Evolutionary conservation across 2,329 filamentous ascomycete genomes (phyloP).

Genomic region (Penicillium nordicum): DNA sequence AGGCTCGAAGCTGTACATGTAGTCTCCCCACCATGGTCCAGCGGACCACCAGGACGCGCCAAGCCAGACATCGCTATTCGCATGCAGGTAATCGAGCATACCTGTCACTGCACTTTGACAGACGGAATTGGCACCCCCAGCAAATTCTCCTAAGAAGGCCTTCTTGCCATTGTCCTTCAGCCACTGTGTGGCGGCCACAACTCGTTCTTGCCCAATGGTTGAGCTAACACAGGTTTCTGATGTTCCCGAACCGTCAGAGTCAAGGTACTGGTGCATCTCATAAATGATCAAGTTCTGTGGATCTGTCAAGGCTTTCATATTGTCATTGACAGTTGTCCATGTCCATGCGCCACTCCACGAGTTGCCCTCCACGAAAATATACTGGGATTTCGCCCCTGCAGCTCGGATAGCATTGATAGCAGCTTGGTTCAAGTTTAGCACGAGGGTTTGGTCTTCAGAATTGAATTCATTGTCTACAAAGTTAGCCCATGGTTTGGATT

Average conservation of each 20-base stretch:
- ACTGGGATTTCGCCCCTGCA: slow-evolving; percentile 55
- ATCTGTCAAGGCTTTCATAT: slow-evolving; percentile 50
- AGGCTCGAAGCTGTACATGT: slow-evolving; percentile 36
- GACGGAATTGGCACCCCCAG: slow-evolving; percentile 43
- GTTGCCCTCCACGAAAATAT: slow-evolving; percentile 59
- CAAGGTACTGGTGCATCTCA: slow-evolving; percentile 63
- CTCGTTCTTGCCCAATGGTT: slow-evolving; percentile 53
- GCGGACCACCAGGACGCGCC: slow-evolving; percentile 58
- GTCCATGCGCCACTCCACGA: slow-evolving; percentile 48
- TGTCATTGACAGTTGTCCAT: slow-evolving; percentile 46
- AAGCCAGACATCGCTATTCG: slow-evolving; percentile 57
- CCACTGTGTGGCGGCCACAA: slow-evolving; percentile 46
- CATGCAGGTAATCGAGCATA: slow-evolving; percentile 52
- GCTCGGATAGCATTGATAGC: slow-evolving; percentile 61
- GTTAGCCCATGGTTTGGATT: not conserved
- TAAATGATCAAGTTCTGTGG: slow-evolving; percentile 54
- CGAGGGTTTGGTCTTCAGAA: slow-evolving; percentile 58
- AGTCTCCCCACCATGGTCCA: slow-evolving; percentile 57
- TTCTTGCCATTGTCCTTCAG: slow-evolving; percentile 54
- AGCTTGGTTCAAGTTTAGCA: slow-evolving; percentile 61
- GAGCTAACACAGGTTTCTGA: slow-evolving; percentile 49
- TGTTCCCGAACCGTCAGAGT: slow-evolving; percentile 55
- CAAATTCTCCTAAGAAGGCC: slow-evolving; percentile 58
- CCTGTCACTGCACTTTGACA: slow-evolving; percentile 53
- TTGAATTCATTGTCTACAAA: slow-evolving; percentile 60